phyloP scores from a whole-genome alignment of 2,329 filamentous ascomycete species.

The Epichloe uncinata region DNA sequence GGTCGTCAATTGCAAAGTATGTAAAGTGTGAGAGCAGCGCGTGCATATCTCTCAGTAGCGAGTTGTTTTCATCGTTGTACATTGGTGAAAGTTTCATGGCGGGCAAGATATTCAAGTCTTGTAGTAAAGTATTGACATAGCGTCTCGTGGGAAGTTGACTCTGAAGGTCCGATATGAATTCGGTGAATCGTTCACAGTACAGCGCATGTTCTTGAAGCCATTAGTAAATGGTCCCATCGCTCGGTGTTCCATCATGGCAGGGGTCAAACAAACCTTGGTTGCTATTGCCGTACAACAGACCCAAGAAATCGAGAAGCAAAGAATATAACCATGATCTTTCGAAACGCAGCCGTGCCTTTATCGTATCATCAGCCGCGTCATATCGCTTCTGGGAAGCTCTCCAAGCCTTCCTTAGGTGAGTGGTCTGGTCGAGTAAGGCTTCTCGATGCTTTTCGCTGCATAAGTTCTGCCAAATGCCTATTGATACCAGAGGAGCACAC shows the following conservation, averaged over 20 bases:
- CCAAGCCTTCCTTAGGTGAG: conserved; percentile 82
- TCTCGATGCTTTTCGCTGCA: conserved; percentile 66
- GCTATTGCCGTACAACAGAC: conserved; percentile 49
- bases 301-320: conserved; percentile 69
- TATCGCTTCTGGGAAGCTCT: conserved; percentile 74
- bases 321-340: conserved; percentile 91
- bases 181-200: conserved; percentile 88
- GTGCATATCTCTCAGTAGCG: conserved; percentile 67
- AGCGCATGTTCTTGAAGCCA: conserved; percentile 1
- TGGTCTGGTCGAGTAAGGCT: conserved; percentile 53
- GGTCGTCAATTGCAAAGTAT: conserved; percentile 81
- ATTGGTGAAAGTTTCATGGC: conserved; percentile 66
- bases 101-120: conserved; percentile 72
- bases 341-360: conserved; percentile 71
- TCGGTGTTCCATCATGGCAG: neutral
- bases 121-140: conserved; percentile 80
- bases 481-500: conserved; percentile 87
- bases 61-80: conserved; percentile 61
- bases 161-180: conserved; percentile 79
- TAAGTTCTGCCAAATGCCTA: conserved; percentile 90
- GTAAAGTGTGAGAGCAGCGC: conserved; percentile 75
- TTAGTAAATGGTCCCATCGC: neutral
- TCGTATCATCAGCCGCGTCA: conserved; percentile 68
- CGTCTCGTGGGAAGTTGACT: conserved; percentile 88
- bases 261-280: conserved; percentile 28